These are phyloP conservation scores for Strobilomyces echinocephalus DNA, from an alignment of 768 basidiomycete genomes.

Conservation along the genomic window DNA sequence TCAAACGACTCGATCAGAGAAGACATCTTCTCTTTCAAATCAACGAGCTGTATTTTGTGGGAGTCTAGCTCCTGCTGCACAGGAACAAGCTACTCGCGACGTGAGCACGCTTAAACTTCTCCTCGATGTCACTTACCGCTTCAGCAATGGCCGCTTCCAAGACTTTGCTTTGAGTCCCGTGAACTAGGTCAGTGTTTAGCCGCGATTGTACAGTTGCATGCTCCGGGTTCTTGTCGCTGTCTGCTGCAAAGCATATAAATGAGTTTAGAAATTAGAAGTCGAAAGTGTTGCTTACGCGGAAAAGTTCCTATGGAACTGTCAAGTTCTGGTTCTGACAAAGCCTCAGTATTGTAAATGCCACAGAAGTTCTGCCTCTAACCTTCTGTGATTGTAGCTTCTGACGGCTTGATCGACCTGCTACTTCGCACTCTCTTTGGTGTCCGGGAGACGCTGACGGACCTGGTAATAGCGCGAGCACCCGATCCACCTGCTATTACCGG, in stretches of 20 bases:
- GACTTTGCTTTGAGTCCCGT: slow-evolving; percentile 5
- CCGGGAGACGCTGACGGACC: slow-evolving; percentile 47
- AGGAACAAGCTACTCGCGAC: slow-evolving; percentile 41
- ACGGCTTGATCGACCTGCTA: slow-evolving; percentile 46
- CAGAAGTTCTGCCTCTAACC: slow-evolving; percentile 30
- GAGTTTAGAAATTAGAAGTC: background rate
- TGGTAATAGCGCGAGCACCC: slow-evolving; percentile 63
- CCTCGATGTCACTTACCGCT: slow-evolving; percentile 23
- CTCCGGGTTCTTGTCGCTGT: slow-evolving; percentile 1
- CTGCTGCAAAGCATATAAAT: background rate
- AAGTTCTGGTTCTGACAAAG: slow-evolving; percentile 23
- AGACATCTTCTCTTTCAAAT: slow-evolving; percentile 30
- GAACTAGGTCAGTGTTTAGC: background rate
- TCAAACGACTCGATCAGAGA: slow-evolving; percentile 30
- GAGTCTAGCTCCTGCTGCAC: slow-evolving; percentile 46
- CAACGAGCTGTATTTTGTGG: slow-evolving; percentile 42
- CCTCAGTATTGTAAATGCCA: slow-evolving; percentile 9
- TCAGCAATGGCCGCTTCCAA: slow-evolving; percentile 23
- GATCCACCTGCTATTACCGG: slow-evolving; percentile 61
- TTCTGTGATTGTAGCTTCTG: slow-evolving; percentile 55
- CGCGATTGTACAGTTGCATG: slow-evolving; percentile 5
- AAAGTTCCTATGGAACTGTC: slow-evolving; percentile 8
- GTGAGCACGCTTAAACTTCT: slow-evolving; percentile 2
- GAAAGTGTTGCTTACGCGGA: slow-evolving; percentile 13
- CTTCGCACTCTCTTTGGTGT: slow-evolving; percentile 43